phyloP scores from a whole-genome alignment of 2,329 filamentous ascomycete species.

The Simplicillium aogashimaense region DNA sequence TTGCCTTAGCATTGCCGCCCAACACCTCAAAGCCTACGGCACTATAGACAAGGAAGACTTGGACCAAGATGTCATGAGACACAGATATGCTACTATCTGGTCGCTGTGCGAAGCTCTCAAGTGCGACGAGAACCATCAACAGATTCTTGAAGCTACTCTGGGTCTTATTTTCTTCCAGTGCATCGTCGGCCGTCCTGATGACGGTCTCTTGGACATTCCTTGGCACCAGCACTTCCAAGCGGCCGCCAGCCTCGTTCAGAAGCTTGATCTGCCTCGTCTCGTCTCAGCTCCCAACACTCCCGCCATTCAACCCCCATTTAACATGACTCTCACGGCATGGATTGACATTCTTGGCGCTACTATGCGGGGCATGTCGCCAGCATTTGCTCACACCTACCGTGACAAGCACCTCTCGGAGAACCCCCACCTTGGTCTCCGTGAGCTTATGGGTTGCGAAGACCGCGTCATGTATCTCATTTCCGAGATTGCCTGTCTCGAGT shows the following conservation, averaged over 20 bases:
- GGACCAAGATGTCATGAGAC: conserved; percentile 84
- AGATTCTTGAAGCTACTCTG: conserved; percentile 85
- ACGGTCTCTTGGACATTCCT: conserved; percentile 79
- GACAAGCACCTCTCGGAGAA: conserved; percentile 75
- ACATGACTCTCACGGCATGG: conserved; percentile 90
- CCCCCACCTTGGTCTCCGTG: conserved; percentile 62
- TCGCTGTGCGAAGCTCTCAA: conserved; percentile 75
- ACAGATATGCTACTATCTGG: conserved; percentile 80
- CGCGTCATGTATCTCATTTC: conserved; percentile 96
- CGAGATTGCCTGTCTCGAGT: conserved; percentile 92
- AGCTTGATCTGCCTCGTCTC: conserved; percentile 66
- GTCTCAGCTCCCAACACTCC: conserved; percentile 50
- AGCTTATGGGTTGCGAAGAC: conserved; percentile 97
- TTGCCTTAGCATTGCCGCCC: conserved; percentile 85
- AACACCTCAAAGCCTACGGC: conserved; percentile 73
- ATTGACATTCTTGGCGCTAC: conserved; percentile 95
- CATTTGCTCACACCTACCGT: conserved; percentile 90
- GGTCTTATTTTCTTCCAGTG: conserved; percentile 96
- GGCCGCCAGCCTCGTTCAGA: conserved; percentile 73
- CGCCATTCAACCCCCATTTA: conserved; percentile 63
- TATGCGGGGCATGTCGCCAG: conserved; percentile 77
- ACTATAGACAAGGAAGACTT: conserved; percentile 60
- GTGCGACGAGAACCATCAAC: conserved; percentile 69
- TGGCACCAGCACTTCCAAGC: conserved; percentile 98
- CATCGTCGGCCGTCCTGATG: conserved; percentile 77